phyloP scores from a whole-genome alignment of 805 yeast genomes.

The Wickerhamiella cacticola region DNA sequence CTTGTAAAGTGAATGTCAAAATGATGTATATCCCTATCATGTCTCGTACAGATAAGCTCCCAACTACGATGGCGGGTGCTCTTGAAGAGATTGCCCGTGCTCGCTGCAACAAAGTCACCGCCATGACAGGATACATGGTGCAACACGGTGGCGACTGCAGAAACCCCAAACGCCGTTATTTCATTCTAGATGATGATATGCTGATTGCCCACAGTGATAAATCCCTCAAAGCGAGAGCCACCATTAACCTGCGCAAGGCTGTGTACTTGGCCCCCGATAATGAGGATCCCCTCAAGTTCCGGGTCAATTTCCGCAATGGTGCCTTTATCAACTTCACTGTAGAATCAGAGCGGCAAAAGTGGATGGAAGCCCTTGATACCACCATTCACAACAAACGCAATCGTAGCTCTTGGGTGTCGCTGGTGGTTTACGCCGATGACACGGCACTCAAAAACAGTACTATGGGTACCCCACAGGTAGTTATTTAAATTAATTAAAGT shows the following conservation, averaged over 20 bases:
- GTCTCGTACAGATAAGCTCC: conserved; percentile 39
- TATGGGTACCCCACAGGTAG: background rate
- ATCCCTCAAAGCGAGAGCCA: conserved; percentile 56
- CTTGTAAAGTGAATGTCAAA: conserved; percentile 41
- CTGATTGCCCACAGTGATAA: conserved; percentile 66
- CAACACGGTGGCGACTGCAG: conserved; percentile 90
- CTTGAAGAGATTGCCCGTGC: conserved; percentile 17
- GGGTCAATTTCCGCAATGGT: conserved; percentile 45
- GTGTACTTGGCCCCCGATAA: conserved; percentile 36
- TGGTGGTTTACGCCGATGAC: conserved; percentile 8
- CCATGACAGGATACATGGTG: conserved; percentile 54
- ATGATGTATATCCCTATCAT: conserved; percentile 51
- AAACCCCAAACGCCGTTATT: conserved; percentile 60
- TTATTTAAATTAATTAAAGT: conserved; percentile 1
- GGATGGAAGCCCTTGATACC: conserved; percentile 36
- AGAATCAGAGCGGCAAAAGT: conserved; percentile 44
- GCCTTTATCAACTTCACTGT: conserved; percentile 67
- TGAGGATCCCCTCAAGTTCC: conserved; percentile 27
- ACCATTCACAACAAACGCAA: conserved; percentile 10
- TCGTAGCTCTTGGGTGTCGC: conserved; percentile 13
- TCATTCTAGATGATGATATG: conserved; percentile 57
- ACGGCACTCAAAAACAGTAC: background rate
- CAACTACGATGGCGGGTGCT: conserved; percentile 44
- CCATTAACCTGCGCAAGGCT: conserved; percentile 62
- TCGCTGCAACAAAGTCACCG: conserved; percentile 26